These are phyloP conservation scores for Mycogone perniciosa DNA, from an alignment of 2,329 filamentous ascomycete genomes.

Conservation along the genomic window DNA sequence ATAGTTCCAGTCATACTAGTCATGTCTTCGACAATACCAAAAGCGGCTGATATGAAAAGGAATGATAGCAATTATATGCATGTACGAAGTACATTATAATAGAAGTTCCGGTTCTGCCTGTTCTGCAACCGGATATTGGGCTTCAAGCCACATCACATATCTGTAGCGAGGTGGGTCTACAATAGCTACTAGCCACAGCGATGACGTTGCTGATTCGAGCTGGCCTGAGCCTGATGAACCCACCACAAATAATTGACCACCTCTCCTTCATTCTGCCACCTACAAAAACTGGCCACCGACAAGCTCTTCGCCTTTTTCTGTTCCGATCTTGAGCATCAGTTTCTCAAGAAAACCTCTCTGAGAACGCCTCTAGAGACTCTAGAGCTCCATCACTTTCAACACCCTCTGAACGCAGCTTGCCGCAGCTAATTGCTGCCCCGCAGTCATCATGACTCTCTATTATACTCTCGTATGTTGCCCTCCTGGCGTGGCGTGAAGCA, in stretches of 20 bases:
- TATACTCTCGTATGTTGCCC: slow-evolving; percentile 43
- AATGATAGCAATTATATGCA: not conserved
- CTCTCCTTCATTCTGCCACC: not conserved
- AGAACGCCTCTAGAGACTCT: not conserved
- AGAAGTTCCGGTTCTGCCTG: no score
- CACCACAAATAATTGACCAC: not conserved
- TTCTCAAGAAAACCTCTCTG: not conserved
- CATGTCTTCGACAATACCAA: no score
- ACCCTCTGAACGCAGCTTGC: not conserved
- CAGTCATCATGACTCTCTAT: slow-evolving; percentile 51
- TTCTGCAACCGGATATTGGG: not conserved
- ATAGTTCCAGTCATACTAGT: not conserved
- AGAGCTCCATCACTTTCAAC: no score
- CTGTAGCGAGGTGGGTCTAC: slow-evolving; percentile 18
- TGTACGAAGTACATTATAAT: not conserved
- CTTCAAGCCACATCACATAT: slow-evolving; percentile 9
- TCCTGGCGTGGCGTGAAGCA: not conserved
- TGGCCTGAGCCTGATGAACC: slow-evolving; percentile 3
- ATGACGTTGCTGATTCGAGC: slow-evolving; percentile 30
- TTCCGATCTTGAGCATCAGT: not conserved
- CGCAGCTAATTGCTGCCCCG: slow-evolving; percentile 7
- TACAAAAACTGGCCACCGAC: not conserved
- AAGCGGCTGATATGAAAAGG: no score
- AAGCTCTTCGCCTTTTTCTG: not conserved
- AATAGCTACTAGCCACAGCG: slow-evolving; percentile 23